Evolutionary conservation across 345 rosid genomes (phyloP), one percentile per base, ranked within the genome.

Genomic region (Boechera stricta): DNA sequence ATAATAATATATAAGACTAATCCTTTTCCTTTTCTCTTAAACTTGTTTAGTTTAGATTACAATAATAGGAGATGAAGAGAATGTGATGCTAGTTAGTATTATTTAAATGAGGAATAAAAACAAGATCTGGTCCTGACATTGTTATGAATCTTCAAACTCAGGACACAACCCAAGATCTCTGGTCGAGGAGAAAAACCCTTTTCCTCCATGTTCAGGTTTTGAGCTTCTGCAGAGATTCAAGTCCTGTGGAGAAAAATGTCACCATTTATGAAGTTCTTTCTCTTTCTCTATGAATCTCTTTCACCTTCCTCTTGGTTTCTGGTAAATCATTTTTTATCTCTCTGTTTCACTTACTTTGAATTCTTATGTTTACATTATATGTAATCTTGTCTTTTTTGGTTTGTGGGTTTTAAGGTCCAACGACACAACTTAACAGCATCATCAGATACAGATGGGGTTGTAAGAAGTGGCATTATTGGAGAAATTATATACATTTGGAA

Each of bases 401-500:
- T 33, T 55, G 31, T 6, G 41, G 13, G 18, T 15, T 61, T 67
- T 0, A 66, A 78, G 81, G 77, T 78, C 42, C 81, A 78, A 67
- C 72, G 72, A 47, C 64, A 41, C 31, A 59, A n/a, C 57, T 78
- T 72, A 33, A 42, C 33, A 72, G 5, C 58, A 78, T n/a, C 68
- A 15, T 41, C 55, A 52, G 49, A 32, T 11, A 72, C 47, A 64
- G 44, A 71, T 15, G 81, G 28, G 38, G 57, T 72, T 66, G n/a
- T 56, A 41, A 71, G 67, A 77, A 71, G 67, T 57, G 81, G 76
- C 72, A 71, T 77, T 36, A 32, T 58, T 66, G 81, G 64, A 72
- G 85, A 82, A 31, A 2, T 66, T 39, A 67, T 26, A n/a, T 52
- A 83, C 77, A 68, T 83, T 31, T 83, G 87, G 88, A 75, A 61